Evolutionary conservation across 768 basidiomycete species (phyloP), one percentile per base, ranked within the genome.

Genomic region (Saitozyma podzolica): DNA sequence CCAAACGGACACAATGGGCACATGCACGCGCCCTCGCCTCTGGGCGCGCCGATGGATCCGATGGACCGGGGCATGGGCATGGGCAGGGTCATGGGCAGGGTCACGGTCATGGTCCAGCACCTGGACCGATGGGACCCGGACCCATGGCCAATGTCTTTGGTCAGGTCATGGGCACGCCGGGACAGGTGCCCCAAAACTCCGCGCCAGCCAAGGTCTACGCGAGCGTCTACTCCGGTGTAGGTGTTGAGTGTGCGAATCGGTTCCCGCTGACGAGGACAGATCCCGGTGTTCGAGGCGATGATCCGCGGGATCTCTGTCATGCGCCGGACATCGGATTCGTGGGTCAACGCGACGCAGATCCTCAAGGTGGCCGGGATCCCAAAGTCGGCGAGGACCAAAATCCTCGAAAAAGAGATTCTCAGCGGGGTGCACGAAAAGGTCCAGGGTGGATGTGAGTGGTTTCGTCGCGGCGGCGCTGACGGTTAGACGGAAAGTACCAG

Each of bases 351-450:
- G 70, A 98, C 96, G 2, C 96, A 99, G 80, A 97, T 99, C 65
- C 86, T 99, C 70, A 99, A 99, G 81, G 95, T 99, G 45, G 94
- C 95, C 9, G 96, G 96, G 48, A 90, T 98, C 64, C 92, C 95
- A 82, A 99, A 99, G 80, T 93, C 93, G 0, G 86, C 89, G 50
- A 85, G 96, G 47, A 97, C 95, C 14, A 97, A 97, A 85, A 96
- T 98, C 51, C 71, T 82, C 40, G 82, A 98, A 84, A 96, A 94
- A 80, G 95, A 99, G 82, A 92, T 99, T 65, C 85, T 94, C n/a
- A 67, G 90, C 60, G 93, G 92, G 52, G 89, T 89, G 80, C 92
- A 96, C 80, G 95, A 99, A 80, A 98, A 98, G 78, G 92, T 99
- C 6, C 96, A 98, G 80, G 96, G 96, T 45, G 96, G 96, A 40